These are phyloP conservation scores for Jatropha podagrica DNA, from an alignment of 441 rosid species.

Conservation along the genomic window DNA sequence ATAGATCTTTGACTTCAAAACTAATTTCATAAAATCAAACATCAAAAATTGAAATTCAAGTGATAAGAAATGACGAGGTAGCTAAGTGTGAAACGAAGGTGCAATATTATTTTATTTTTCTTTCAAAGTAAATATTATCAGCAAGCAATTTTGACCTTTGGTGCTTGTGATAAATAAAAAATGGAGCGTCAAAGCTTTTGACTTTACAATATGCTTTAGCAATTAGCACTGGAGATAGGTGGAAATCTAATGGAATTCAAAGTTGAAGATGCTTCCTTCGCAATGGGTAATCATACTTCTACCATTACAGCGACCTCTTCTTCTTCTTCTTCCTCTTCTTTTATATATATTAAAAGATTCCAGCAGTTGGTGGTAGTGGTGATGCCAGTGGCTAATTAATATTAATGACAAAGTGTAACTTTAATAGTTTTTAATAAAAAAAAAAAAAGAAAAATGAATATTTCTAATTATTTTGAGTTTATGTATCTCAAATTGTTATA, in stretches of 20 bases:
- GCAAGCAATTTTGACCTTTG: conserved; percentile 1
- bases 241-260: background rate
- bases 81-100: background rate
- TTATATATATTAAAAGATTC: background rate
- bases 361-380: background rate
- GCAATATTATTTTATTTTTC: background rate
- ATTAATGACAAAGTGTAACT: too few species aligned
- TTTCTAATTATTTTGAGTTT: too few species aligned
- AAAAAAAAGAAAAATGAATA: too few species aligned
- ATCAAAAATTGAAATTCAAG: conserved; percentile 7
- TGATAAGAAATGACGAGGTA: conserved; percentile 4
- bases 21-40: background rate
- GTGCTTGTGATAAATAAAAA: background rate
- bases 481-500: too few species aligned
- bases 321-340: background rate
- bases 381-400: background rate
- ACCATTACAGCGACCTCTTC: conserved; percentile 10
- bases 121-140: too few species aligned
- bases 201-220: background rate
- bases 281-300: conserved; percentile 16
- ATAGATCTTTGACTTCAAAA: too few species aligned
- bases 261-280: background rate
- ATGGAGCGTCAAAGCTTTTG: background rate
- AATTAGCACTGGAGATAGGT: background rate
- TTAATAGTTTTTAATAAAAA: too few species aligned